These are phyloP conservation scores for Candida pseudofarinosa DNA, from an alignment of 805 yeast species.

Conservation along the genomic window DNA sequence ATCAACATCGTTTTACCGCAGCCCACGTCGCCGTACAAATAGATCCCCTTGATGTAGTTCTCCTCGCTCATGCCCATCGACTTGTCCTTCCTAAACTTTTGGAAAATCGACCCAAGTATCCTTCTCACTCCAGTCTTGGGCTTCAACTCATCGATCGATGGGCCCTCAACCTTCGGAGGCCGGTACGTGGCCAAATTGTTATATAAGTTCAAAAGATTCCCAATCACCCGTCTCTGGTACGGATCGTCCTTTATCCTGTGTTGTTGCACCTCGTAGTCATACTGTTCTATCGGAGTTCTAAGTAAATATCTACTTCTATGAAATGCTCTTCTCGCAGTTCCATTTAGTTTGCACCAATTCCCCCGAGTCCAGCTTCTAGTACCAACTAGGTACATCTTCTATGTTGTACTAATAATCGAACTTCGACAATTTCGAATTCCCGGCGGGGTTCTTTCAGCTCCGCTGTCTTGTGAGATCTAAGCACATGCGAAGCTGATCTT, in stretches of 20 bases:
- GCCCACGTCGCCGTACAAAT: conserved; percentile 95
- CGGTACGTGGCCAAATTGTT: conserved; percentile 46
- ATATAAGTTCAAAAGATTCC: conserved; percentile 59
- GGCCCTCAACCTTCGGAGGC: conserved; percentile 59
- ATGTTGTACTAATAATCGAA: not conserved
- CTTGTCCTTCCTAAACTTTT: not conserved
- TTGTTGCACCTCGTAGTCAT: conserved; percentile 43
- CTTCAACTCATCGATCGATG: conserved; percentile 47
- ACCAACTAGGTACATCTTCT: not conserved
- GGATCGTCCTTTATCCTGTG: conserved; percentile 66
- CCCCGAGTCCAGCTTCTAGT: not conserved
- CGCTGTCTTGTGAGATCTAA: not conserved
- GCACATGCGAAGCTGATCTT: not conserved
- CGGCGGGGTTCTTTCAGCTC: not conserved
- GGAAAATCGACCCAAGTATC: conserved; percentile 23
- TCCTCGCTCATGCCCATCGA: conserved; percentile 12
- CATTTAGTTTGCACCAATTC: not conserved
- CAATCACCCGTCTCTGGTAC: conserved; percentile 72
- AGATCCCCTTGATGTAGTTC: conserved; percentile 68
- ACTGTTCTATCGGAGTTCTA: conserved; percentile 48
- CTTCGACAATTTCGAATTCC: not conserved
- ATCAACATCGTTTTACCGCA: conserved; percentile 98
- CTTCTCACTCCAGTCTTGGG: conserved; percentile 46
- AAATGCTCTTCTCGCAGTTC: not conserved
- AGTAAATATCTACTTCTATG: conserved; percentile 1